phyloP scores from a whole-genome alignment of 2,329 filamentous ascomycete species.

The Pseudogymnoascus sp. region DNA sequence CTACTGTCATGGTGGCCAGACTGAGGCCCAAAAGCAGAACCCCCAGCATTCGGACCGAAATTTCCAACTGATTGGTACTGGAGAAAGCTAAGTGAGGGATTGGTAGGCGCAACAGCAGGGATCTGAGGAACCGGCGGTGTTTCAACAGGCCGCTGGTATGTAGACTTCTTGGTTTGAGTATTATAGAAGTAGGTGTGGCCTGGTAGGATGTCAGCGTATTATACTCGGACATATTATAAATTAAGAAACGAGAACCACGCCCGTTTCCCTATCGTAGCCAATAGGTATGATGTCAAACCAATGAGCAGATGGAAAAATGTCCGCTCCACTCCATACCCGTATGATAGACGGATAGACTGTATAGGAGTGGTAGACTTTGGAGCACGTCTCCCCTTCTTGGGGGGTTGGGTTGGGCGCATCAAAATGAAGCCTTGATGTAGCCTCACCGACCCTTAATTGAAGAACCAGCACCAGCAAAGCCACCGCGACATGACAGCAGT shows the following conservation, averaged over 20 bases:
- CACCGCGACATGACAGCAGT: too few relatives aligned
- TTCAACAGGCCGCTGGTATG: conserved; percentile 67
- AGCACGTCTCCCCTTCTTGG: neutral
- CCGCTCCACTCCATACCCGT: neutral
- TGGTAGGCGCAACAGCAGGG: conserved; percentile 12
- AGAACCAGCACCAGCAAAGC: neutral
- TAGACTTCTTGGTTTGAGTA: conserved; percentile 72
- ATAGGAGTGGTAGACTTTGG: neutral
- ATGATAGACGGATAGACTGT: neutral
- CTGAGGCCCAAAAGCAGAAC: conserved; percentile 26
- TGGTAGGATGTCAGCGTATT: conserved; percentile 24
- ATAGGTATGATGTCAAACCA: neutral
- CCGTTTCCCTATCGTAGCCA: neutral
- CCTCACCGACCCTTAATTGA: neutral
- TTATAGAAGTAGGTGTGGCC: conserved; percentile 89
- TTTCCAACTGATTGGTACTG: conserved; percentile 35
- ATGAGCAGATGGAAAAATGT: neutral
- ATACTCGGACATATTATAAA: conserved; percentile 7
- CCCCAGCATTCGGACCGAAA: conserved; percentile 33
- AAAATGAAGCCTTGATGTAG: neutral
- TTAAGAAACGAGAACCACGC: neutral
- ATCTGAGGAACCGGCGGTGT: conserved; percentile 18
- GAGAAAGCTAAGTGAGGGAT: conserved; percentile 33
- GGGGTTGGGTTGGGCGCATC: too few relatives aligned
- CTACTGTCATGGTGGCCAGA: conserved; percentile 22